phyloP scores from a whole-genome alignment of 441 rosid species.

The Arabidopsis lyrata region DNA sequence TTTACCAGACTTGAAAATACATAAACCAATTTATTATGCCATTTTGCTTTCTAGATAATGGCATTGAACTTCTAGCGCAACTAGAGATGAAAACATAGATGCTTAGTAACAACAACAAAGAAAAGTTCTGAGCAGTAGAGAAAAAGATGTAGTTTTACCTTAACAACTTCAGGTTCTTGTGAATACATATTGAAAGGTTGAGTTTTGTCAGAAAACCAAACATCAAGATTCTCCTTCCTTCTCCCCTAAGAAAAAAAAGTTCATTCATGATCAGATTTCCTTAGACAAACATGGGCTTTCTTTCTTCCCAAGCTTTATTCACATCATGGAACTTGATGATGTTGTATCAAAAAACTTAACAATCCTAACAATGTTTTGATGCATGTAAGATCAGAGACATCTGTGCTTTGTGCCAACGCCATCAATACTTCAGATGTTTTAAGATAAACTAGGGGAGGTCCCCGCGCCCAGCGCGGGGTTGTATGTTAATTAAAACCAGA shows the following conservation, averaged over 20 bases:
- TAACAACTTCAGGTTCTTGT: conserved; percentile 73
- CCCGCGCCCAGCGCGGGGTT: too few species aligned
- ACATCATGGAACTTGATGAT: background rate
- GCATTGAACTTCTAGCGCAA: background rate
- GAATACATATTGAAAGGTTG: conserved; percentile 85
- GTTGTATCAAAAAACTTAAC: conserved; percentile 6
- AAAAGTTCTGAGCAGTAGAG: conserved; percentile 3
- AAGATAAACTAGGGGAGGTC: too few species aligned
- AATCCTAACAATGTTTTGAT: background rate
- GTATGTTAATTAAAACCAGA: too few species aligned
- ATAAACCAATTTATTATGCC: too few species aligned
- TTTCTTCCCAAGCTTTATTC: background rate
- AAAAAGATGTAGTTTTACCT: conserved; percentile 54
- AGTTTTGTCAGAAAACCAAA: conserved; percentile 80
- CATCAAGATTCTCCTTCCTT: conserved; percentile 72
- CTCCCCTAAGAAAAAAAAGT: conserved; percentile 44
- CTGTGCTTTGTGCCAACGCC: conserved; percentile 3
- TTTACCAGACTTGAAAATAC: too few species aligned
- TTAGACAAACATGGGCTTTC: background rate
- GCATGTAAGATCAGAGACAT: conserved; percentile 5
- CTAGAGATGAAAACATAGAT: background rate
- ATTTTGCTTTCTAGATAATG: too few species aligned
- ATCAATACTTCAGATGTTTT: background rate
- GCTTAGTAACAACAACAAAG: background rate
- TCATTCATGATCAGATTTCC: background rate